Evolutionary conservation across 140 eudicot species (phyloP).

Genomic region (Senecio squalidus): DNA sequence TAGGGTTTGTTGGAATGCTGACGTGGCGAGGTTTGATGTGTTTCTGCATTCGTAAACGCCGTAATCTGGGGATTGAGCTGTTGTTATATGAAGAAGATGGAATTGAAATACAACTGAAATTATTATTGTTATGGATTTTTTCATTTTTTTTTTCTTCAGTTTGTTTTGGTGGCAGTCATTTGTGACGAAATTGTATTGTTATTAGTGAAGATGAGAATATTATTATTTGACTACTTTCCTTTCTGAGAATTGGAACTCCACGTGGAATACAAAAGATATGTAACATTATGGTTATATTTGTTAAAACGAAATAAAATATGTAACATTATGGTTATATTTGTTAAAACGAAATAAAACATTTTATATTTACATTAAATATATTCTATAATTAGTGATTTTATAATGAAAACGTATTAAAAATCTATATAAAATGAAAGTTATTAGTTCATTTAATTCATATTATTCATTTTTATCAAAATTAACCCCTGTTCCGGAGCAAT

Average conservation of each 20-base stretch:
- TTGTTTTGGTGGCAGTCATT: neutral
- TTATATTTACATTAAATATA: too few species aligned
- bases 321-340: too few species aligned
- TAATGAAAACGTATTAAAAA: too few species aligned
- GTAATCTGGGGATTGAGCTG: conserved; percentile 18
- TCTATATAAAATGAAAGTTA: too few species aligned
- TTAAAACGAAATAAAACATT: too few species aligned
- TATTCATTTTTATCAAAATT: too few species aligned
- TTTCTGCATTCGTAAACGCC: conserved; percentile 26
- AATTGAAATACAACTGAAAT: conserved; percentile 6
- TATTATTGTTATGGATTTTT: conserved; percentile 8
- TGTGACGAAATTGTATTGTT: neutral
- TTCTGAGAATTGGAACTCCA: neutral
- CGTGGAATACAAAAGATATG: too few species aligned
- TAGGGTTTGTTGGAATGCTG: conserved; percentile 4
- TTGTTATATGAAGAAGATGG: neutral
- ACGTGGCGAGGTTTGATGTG: conserved; percentile 6
- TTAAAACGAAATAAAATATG: too few species aligned
- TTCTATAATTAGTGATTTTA: too few species aligned
- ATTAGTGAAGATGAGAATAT: neutral
- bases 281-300: too few species aligned
- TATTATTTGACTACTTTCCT: neutral
- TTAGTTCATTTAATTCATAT: too few species aligned
- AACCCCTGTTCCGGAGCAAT: too few species aligned
- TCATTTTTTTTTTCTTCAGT: neutral